Percentiles rank a stretch among this genome's conserved stretches.
phyloP scores from a whole-genome alignment of 805 yeast genomes.

The Candida quercuum region DNA sequence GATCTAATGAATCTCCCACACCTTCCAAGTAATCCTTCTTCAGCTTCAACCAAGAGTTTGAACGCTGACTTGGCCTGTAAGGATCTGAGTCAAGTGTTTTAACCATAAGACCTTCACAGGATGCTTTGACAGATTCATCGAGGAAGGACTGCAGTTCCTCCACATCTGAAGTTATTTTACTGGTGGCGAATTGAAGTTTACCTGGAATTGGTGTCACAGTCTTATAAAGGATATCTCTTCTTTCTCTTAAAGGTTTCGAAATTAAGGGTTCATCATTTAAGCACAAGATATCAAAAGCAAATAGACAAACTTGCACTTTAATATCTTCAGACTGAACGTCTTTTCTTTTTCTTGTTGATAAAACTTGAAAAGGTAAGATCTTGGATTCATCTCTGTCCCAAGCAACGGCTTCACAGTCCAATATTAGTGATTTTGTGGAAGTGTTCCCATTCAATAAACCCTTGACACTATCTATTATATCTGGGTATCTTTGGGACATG shows the following conservation, averaged over 20 bases:
- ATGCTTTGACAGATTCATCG: conserved; percentile 82
- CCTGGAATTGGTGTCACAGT: conserved; percentile 63
- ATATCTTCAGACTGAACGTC: conserved; percentile 85
- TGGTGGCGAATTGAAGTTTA: conserved; percentile 75
- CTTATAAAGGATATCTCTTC: conserved; percentile 56
- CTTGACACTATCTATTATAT: conserved; percentile 63
- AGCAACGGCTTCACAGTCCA: conserved; percentile 97
- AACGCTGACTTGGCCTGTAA: conserved; percentile 93
- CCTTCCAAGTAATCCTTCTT: conserved; percentile 95
- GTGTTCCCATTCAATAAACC: conserved; percentile 41
- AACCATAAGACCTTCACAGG: conserved; percentile 96
- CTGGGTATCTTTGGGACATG: conserved; percentile 95
- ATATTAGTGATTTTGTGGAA: conserved; percentile 52
- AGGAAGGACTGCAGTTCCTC: conserved; percentile 76
- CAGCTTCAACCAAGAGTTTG: conserved; percentile 91
- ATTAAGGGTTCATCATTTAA: conserved; percentile 70
- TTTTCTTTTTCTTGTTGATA: conserved; percentile 91
- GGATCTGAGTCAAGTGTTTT: conserved; percentile 79
- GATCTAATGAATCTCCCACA: conserved; percentile 90
- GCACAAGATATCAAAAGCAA: conserved; percentile 83
- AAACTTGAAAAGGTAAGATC: conserved; percentile 88
- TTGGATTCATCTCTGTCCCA: conserved; percentile 79
- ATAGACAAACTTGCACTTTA: conserved; percentile 85
- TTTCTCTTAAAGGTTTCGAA: conserved; percentile 57
- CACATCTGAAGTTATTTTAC: conserved; percentile 60